A percentile compares a stretch with the other conserved stretches of the same genome.
Conservation (phyloP, 2,329 filamentous ascomycete genomes). For the Gnomoniopsis smithogilvyi region DNA sequence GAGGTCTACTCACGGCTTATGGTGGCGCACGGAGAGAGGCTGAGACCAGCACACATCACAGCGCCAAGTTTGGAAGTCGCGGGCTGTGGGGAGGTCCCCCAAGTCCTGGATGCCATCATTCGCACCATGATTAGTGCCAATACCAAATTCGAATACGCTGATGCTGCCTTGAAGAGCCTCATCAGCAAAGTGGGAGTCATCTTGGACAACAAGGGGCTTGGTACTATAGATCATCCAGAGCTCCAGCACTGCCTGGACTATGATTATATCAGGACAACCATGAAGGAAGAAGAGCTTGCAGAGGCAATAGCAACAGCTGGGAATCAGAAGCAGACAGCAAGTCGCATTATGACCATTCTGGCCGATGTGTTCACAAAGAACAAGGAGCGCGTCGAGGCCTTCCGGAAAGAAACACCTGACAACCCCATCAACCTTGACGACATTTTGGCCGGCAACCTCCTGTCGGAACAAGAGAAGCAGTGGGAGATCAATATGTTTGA, state of each 20-base stretch:
- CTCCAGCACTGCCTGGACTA: conserved; percentile 51
- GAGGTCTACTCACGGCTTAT: conserved; percentile 66
- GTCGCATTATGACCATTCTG: conserved; percentile 70
- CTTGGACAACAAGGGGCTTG: background rate
- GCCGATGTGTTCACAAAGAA: conserved; percentile 71
- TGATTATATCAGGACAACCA: conserved; percentile 62
- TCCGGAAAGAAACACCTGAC: conserved; percentile 37
- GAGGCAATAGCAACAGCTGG: conserved; percentile 70
- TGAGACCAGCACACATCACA: conserved; percentile 64
- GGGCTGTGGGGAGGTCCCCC: conserved; percentile 60
- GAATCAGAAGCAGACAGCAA: conserved; percentile 66
- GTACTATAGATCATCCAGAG: background rate
- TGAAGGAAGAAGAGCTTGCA: conserved; percentile 55
- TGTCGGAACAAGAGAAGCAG: conserved; percentile 47
- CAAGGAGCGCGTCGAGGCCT: conserved; percentile 39
- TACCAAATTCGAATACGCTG: conserved; percentile 51
- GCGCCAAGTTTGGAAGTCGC: conserved; percentile 67
- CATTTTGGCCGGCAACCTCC: conserved; percentile 38
- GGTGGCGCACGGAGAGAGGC: conserved; percentile 61
- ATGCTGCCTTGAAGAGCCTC: conserved; percentile 63
- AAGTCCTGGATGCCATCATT: conserved; percentile 50
- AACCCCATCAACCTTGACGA: conserved; percentile 36
- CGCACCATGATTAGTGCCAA: conserved; percentile 51
- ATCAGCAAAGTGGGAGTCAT: conserved; percentile 7
- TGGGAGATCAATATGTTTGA: conserved; percentile 55